Evolutionary conservation across 2,329 filamentous ascomycete genomes (phyloP).

Genomic region (Colletotrichum liriopes): DNA sequence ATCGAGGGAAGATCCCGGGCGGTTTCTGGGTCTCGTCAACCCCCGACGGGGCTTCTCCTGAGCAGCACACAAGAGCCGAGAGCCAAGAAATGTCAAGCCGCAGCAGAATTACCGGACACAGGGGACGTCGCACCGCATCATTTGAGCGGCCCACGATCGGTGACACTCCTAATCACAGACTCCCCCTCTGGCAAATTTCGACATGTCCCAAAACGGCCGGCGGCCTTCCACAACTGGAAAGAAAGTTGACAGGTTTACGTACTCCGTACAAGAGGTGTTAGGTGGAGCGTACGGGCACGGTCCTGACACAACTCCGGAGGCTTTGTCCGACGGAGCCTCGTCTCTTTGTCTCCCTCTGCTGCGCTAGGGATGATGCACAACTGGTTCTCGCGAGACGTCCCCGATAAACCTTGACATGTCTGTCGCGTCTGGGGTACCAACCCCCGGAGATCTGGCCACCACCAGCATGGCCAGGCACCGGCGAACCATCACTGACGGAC

Average conservation of each 20-base stretch:
- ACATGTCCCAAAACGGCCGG: slow-evolving; percentile 2
- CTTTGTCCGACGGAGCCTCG: too few relatives aligned
- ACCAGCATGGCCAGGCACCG: neutral
- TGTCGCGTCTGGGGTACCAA: neutral
- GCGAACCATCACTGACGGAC: neutral
- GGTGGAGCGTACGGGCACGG: neutral
- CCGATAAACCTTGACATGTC: neutral
- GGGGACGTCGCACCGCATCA: neutral
- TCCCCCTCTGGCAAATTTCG: slow-evolving; percentile 4
- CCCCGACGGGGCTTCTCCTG: neutral
- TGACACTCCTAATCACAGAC: neutral
- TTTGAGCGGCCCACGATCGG: neutral
- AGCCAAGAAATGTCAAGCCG: slow-evolving; percentile 13
- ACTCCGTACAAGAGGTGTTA: neutral
- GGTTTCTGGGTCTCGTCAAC: neutral
- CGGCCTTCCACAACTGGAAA: neutral
- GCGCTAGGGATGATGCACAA: neutral
- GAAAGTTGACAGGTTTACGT: neutral
- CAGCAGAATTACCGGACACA: neutral
- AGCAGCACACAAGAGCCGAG: neutral
- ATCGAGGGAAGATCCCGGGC: neutral
- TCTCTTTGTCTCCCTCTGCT: neutral
- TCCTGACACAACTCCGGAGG: neutral
- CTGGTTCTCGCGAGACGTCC: neutral
- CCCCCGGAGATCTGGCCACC: neutral